These are phyloP conservation scores for Yamadazyma dendronema DNA, from an alignment of 1,139 yeast genomes.

Conservation along the genomic window DNA sequence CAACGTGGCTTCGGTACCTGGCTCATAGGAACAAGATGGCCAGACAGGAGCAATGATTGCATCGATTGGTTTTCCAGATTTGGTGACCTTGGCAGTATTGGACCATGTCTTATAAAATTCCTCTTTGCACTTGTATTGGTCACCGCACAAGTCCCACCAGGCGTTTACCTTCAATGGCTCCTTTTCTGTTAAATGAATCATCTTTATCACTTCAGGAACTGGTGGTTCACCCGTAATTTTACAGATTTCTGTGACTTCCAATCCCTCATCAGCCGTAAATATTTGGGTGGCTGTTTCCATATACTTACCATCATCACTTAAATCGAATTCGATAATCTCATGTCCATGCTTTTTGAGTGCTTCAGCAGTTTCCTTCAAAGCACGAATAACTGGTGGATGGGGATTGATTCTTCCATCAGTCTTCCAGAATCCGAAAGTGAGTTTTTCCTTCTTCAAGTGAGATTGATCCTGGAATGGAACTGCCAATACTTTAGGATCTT, in stretches of 20 bases:
- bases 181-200: not conserved
- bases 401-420: conserved; percentile 14
- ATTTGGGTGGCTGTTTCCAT: conserved; percentile 9
- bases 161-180: conserved; percentile 20
- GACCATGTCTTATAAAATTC: conserved; percentile 31
- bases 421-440: conserved; percentile 17
- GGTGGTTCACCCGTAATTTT: conserved; percentile 18
- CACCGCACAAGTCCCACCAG: conserved; percentile 31
- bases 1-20: conserved; percentile 15
- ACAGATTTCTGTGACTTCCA: conserved; percentile 14
- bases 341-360: conserved; percentile 16
- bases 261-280: conserved; percentile 17
- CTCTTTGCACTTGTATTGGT: conserved; percentile 27
- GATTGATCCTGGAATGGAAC: conserved; percentile 15
- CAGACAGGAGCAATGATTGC: conserved; percentile 33
- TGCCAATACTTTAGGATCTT: conserved; percentile 16
- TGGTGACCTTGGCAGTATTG: conserved; percentile 18
- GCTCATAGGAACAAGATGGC: conserved; percentile 24
- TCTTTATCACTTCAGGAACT: conserved; percentile 8
- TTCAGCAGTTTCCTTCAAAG: conserved; percentile 10
- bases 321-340: conserved; percentile 15
- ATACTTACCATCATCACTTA: conserved; percentile 10
- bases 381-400: conserved; percentile 21
- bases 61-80: conserved; percentile 29
- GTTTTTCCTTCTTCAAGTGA: conserved; percentile 3